phyloP scores from a whole-genome alignment of 2,329 filamentous ascomycete genomes.

The Aciculosporium take region DNA sequence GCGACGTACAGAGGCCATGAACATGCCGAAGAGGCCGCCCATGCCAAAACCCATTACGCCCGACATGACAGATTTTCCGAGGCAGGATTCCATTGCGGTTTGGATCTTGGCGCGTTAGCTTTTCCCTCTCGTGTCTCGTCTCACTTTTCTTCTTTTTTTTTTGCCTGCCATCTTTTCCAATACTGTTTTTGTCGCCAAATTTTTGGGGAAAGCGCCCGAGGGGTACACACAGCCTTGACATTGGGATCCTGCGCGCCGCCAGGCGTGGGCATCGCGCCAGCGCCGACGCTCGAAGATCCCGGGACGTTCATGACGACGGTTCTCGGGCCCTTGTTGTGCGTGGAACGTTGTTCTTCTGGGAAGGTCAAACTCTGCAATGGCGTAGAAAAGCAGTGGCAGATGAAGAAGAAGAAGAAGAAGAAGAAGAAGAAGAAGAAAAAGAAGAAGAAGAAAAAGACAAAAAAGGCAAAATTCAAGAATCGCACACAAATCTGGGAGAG shows the following conservation, averaged over 20 bases:
- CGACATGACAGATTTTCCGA: slow-evolving; percentile 74
- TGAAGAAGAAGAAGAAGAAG: no score
- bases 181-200: neutral
- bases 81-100: slow-evolving; percentile 80
- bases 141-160: neutral
- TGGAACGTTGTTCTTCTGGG: slow-evolving; percentile 1
- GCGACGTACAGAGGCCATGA: slow-evolving; percentile 80
- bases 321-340: neutral
- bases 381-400: no score
- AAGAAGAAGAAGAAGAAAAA: no score
- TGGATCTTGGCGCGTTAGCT: slow-evolving; percentile 45
- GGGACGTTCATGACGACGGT: slow-evolving; percentile 26
- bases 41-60: slow-evolving; percentile 90
- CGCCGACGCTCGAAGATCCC: slow-evolving; percentile 13
- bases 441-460: no score
- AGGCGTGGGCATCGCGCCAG: slow-evolving; percentile 11
- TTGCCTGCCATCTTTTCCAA: neutral
- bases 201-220: neutral
- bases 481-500: no score
- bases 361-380: no score
- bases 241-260: slow-evolving; percentile 33
- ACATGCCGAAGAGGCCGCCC: slow-evolving; percentile 86
- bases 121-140: neutral
- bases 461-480: no score
- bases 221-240: slow-evolving; percentile 31